Evolutionary conservation across 495 filamentous ascomycete genomes (phyloP).

Genomic region (Alectoria sarmentosa): DNA sequence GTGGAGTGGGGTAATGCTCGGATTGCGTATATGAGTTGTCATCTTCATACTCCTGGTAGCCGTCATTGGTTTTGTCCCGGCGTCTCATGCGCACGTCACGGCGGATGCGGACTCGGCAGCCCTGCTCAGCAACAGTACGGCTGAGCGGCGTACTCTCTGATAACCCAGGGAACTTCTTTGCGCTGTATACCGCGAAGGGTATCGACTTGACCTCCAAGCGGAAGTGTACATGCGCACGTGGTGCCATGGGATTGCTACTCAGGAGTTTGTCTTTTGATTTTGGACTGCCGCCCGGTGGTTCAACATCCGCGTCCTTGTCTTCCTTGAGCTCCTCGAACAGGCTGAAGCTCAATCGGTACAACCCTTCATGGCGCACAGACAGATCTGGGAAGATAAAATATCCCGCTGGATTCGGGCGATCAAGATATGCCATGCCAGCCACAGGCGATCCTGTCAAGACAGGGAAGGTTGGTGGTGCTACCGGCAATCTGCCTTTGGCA

Average conservation of each 20-base stretch:
- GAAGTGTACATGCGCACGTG: slow-evolving; percentile 47
- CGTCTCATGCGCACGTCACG: slow-evolving; percentile 97
- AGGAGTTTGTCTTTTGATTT: slow-evolving; percentile 25
- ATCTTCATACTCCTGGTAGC: slow-evolving; percentile 60
- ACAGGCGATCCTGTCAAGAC: slow-evolving; percentile 94
- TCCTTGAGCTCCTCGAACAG: slow-evolving; percentile 92
- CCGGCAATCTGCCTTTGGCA: slow-evolving; percentile 68
- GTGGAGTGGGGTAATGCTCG: slow-evolving; percentile 49
- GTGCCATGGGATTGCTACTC: slow-evolving; percentile 32
- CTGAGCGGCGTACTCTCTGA: slow-evolving; percentile 86
- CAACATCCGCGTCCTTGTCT: slow-evolving; percentile 53
- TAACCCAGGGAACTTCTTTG: slow-evolving; percentile 97
- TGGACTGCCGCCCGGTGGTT: slow-evolving; percentile 32
- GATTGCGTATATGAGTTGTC: slow-evolving; percentile 51
- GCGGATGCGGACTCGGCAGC: slow-evolving; percentile 92
- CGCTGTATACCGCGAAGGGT: slow-evolving; percentile 87
- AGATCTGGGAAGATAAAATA: slow-evolving; percentile 98
- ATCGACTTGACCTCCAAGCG: slow-evolving; percentile 86
- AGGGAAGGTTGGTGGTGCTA: slow-evolving; percentile 59
- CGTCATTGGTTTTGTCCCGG: slow-evolving; percentile 56
- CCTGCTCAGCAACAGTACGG: slow-evolving; percentile 89
- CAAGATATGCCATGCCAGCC: slow-evolving; percentile 93
- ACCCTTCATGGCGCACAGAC: slow-evolving; percentile 92
- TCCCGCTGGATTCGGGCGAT: slow-evolving; percentile 82
- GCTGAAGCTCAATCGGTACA: slow-evolving; percentile 82